Conservation (phyloP, 129 eudicot genomes). For the Escallonia herrerae region DNA sequence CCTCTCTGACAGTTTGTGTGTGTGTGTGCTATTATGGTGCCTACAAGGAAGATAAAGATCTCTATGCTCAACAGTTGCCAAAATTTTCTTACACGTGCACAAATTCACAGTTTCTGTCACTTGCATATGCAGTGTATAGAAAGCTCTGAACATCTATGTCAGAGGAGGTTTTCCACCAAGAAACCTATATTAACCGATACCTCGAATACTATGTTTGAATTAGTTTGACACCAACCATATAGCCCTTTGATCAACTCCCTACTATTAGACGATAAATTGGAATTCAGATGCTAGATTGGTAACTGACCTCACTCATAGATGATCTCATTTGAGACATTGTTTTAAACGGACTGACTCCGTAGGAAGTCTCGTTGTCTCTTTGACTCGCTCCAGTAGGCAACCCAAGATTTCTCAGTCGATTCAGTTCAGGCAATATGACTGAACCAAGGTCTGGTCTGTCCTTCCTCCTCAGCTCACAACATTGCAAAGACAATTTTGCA, state of each 20-base stretch:
- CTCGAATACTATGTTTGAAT: no score
- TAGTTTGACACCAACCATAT: no score
- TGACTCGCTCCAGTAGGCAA: not conserved
- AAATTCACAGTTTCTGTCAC: not conserved
- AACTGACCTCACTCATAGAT: conserved; percentile 17
- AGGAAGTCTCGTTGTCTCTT: no score
- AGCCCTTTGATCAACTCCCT: not conserved
- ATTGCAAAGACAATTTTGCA: conserved; percentile 36
- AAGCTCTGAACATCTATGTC: no score
- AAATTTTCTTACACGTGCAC: not conserved
- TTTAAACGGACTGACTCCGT: conserved; percentile 1
- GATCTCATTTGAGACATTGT: conserved; percentile 14
- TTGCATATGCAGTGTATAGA: no score
- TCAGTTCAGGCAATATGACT: conserved; percentile 44
- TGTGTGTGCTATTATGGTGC: not conserved
- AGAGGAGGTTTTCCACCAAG: no score
- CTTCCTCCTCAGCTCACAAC: conserved; percentile 54
- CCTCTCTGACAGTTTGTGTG: not conserved
- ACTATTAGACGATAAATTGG: not conserved
- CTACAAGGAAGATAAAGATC: not conserved
- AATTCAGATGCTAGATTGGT: not conserved
- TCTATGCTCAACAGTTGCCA: not conserved
- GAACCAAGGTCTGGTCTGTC: conserved; percentile 52
- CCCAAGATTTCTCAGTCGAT: conserved; percentile 31
- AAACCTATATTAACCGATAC: no score